Base-by-base conservation (phyloP, 495 filamentous ascomycete genomes). In the Hypoxylon subgilvum region DNA sequence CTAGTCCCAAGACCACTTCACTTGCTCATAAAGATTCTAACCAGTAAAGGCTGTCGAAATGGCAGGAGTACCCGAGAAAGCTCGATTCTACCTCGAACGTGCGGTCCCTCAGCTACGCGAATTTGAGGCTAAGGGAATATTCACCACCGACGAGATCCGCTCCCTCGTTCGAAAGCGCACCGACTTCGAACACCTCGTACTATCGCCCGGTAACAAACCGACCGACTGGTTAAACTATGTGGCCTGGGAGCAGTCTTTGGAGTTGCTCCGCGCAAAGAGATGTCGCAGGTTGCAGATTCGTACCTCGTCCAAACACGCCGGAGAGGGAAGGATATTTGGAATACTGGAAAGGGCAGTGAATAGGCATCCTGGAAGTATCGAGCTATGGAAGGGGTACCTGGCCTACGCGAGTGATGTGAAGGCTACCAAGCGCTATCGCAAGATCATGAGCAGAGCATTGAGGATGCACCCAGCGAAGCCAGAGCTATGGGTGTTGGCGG, bases 371-470 rank as follows among this genome's bases (percentile, higher is more conserved):
- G 92, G 91, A 1, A 88, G 88, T 66, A 49, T 93, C 9, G 84
- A 80, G 8, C 76, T 97, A n/a, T 99, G 94, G 94, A 84, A 90
- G 68, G 88, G 93, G 61, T 97, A 96, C 69, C 85, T 97, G 40
- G 85, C 89, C 32, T 97, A 88, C 72, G 87, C 89, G 4, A 77
- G 84, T 57, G 77, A 84, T 57, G 84, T 91, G 69, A 88, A 88
- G 63, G 86, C 92, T 2, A 83, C 82, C 51, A 93, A 91, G 71
- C 90, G 90, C 57, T 85, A 96, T 53, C 82, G 85, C 18, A 84
- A 85, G 51, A 83, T 94, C 45, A 80, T 96, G 59, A 91, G 88
- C 30, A 82, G 76, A 21, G 87, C 89, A 16, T 72, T 99, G 41
- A 82, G 94, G 38, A 75, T 99, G 59, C 91, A 96, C 68, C 92